Conservation (phyloP, 1,284 basidiomycete genomes). For the Apiotrichum montevideense region DNA sequence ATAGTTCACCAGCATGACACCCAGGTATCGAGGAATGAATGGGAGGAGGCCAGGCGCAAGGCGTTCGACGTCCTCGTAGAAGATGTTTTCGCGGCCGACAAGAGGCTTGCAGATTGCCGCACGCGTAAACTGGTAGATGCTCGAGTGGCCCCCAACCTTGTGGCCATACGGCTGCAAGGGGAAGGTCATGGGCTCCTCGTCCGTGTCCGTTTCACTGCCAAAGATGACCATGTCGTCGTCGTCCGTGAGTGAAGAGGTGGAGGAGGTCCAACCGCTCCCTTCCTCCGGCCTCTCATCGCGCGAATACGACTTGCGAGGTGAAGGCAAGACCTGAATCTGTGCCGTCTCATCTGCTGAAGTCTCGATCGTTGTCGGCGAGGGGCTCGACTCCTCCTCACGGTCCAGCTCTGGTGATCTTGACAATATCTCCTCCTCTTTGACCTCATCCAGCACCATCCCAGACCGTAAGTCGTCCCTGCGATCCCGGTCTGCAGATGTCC, state of each 20-base stretch:
- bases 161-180: conserved; percentile 94
- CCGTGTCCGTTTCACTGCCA: conserved; percentile 21
- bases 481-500: neutral
- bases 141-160: conserved; percentile 93
- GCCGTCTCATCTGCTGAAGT: neutral
- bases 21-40: conserved; percentile 93
- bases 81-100: conserved; percentile 92
- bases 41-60: conserved; percentile 84
- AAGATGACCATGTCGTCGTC: neutral
- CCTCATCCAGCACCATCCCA: conserved; percentile 1
- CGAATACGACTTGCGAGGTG: conserved; percentile 1
- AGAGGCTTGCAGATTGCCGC: conserved; percentile 98
- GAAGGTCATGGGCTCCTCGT: conserved; percentile 65
- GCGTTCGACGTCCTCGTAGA: conserved; percentile 93
- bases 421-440: conserved; percentile 4
- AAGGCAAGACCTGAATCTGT: neutral
- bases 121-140: conserved; percentile 97
- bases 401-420: neutral
- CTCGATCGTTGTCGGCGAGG: neutral
- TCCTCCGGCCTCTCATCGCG: conserved; percentile 4
- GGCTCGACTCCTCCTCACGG: neutral
- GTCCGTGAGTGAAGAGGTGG: conserved; percentile 1
- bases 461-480: neutral
- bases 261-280: conserved; percentile 11
- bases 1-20: conserved; percentile 97